A percentile compares a stretch with the other conserved stretches of the same genome.
Evolutionary conservation across 345 rosid species (phyloP).

Genomic region (Syzygium aqueum): DNA sequence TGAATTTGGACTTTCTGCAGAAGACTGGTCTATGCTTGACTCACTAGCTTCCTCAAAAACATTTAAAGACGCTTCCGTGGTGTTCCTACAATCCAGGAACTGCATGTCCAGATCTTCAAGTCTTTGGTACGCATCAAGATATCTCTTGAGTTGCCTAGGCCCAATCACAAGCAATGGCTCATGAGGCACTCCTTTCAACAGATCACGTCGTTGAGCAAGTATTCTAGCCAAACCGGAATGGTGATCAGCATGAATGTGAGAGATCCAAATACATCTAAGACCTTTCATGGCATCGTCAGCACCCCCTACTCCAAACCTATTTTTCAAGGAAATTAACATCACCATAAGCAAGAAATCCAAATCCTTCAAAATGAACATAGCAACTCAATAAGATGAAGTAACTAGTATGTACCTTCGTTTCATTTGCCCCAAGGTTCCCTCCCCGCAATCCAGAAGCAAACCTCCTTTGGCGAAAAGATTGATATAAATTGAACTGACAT

Average conservation of each 20-base stretch:
- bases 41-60: slow-evolving; percentile 25
- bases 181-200: slow-evolving; percentile 53
- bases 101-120: slow-evolving; percentile 89
- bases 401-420: slow-evolving; percentile 56
- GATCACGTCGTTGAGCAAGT: slow-evolving; percentile 66
- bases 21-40: neutral
- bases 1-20: slow-evolving; percentile 13
- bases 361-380: neutral
- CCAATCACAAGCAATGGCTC: slow-evolving; percentile 78
- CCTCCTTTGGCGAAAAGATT: slow-evolving; percentile 76
- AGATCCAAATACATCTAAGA: slow-evolving; percentile 77
- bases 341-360: neutral
- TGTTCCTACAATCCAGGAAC: slow-evolving; percentile 81
- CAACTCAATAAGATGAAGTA: neutral
- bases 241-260: slow-evolving; percentile 97
- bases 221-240: slow-evolving; percentile 82
- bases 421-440: slow-evolving; percentile 93
- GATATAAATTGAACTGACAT: slow-evolving; percentile 66
- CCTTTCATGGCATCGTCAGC: slow-evolving; percentile 63
- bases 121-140: slow-evolving; percentile 77
- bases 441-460: slow-evolving; percentile 85
- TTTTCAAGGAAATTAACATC: neutral
- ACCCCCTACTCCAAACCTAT: slow-evolving; percentile 69
- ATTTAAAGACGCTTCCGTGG: slow-evolving; percentile 52
- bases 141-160: slow-evolving; percentile 67